Conservation (phyloP, 164 flowering plant genomes). For the Protea cynaroides region DNA sequence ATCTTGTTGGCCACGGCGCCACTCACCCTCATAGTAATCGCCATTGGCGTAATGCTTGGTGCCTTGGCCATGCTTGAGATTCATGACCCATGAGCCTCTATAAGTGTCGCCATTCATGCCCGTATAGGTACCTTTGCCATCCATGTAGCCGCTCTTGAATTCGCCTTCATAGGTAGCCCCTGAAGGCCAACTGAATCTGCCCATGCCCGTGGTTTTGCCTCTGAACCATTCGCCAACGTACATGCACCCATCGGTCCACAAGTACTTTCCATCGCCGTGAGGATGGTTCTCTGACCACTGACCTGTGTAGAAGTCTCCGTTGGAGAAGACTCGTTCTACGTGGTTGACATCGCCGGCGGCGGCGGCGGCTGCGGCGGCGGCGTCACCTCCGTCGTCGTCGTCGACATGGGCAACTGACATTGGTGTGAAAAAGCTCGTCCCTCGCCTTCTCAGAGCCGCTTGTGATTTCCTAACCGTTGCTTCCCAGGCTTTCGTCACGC, state of each 20-base stretch:
- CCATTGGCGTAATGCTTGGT: constrained; percentile 45
- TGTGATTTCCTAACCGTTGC: constrained; percentile 63
- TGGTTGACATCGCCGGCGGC: constrained; percentile 33
- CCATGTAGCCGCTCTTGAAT: constrained; percentile 77
- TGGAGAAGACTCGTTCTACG: constrained; percentile 55
- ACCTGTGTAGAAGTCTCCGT: constrained; percentile 86
- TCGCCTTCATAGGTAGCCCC: constrained; percentile 93
- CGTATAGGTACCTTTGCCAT: constrained; percentile 63
- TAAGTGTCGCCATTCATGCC: constrained; percentile 51
- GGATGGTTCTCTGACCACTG: constrained; percentile 72
- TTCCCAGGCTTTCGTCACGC: constrained; percentile 61
- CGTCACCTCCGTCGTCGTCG: constrained; percentile 21
- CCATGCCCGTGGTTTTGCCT: constrained; percentile 75
- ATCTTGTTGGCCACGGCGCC: constrained; percentile 66
- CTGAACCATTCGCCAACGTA: constrained; percentile 80
- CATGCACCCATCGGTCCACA: constrained; percentile 96
- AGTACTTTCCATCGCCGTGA: constrained; percentile 73
- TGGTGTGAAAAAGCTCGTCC: constrained; percentile 50
- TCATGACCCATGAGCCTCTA: constrained; percentile 71
- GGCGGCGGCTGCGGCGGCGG: constrained; percentile 13
- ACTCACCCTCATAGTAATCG: constrained; percentile 73
- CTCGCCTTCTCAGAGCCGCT: constrained; percentile 56
- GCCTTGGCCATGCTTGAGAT: constrained; percentile 69
- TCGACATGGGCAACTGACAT: constrained; percentile 43
- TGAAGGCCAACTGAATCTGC: constrained; percentile 84